Conservation (phyloP, 2,329 filamentous ascomycete species). For the Alternaria conjuncta region DNA sequence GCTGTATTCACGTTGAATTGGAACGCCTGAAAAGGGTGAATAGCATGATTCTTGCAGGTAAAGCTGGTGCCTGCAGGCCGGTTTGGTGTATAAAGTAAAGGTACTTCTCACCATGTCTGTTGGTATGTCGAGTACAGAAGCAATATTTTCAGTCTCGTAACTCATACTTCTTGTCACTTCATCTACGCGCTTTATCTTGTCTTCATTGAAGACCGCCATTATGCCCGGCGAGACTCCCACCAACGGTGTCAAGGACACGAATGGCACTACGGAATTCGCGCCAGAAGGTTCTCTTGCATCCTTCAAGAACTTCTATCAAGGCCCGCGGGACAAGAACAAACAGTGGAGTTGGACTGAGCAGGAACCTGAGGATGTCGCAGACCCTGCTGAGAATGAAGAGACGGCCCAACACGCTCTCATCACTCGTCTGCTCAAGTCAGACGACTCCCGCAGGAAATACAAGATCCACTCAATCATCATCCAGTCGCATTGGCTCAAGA, state of each 20-base stretch:
- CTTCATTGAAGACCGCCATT: not conserved
- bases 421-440: conserved; percentile 47
- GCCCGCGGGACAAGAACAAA: conserved; percentile 31
- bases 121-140: not conserved
- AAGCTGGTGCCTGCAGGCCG: not conserved
- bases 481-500: conserved; percentile 67
- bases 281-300: conserved; percentile 24
- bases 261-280: not conserved
- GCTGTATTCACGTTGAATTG: not conserved
- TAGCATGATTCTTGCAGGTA: not conserved
- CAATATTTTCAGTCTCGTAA: not conserved
- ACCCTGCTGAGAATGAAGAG: conserved; percentile 63
- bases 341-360: conserved; percentile 36
- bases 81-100: not conserved
- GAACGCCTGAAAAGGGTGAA: not conserved
- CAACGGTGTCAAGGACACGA: conserved; percentile 6
- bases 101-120: not conserved
- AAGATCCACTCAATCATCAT: conserved; percentile 68
- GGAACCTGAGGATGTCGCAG: conserved; percentile 31
- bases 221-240: conserved; percentile 4
- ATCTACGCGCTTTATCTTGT: not conserved
- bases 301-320: conserved; percentile 29
- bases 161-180: not conserved
- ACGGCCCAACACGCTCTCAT: conserved; percentile 63
- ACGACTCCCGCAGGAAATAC: conserved; percentile 65